phyloP scores from a whole-genome alignment of 2,329 filamentous ascomycete genomes.

The Diaporthe longicolla region DNA sequence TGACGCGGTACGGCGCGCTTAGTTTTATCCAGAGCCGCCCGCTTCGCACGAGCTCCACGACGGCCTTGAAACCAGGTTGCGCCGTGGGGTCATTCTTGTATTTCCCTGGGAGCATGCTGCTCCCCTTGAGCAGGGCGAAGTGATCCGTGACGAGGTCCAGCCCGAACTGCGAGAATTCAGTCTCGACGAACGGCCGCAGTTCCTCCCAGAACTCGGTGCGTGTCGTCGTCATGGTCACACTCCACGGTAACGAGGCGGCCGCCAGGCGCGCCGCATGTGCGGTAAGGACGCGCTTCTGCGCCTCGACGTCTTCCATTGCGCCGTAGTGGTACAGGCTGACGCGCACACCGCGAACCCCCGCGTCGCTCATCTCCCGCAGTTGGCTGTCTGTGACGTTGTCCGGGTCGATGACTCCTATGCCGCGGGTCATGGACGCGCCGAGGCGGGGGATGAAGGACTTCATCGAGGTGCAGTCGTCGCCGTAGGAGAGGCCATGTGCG shows the following conservation, averaged over 20 bases:
- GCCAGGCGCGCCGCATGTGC: slow-evolving; percentile 49
- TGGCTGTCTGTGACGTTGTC: slow-evolving; percentile 45
- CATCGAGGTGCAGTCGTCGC: slow-evolving; percentile 53
- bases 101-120: slow-evolving; percentile 50
- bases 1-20: slow-evolving; percentile 55
- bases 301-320: slow-evolving; percentile 54
- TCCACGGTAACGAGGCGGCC: slow-evolving; percentile 47
- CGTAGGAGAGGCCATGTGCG: slow-evolving; percentile 55
- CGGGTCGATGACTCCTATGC: slow-evolving; percentile 51
- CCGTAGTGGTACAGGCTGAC: slow-evolving; percentile 54
- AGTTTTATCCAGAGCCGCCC: slow-evolving; percentile 55
- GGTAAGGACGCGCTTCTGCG: slow-evolving; percentile 51
- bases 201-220: slow-evolving; percentile 51
- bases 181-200: slow-evolving; percentile 46
- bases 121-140: slow-evolving; percentile 53
- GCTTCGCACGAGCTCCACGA: slow-evolving; percentile 50
- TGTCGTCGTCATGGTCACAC: slow-evolving; percentile 51
- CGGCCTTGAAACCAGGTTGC: slow-evolving; percentile 50
- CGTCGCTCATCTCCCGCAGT: slow-evolving; percentile 46
- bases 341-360: slow-evolving; percentile 52
- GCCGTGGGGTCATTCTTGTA: slow-evolving; percentile 45
- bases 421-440: slow-evolving; percentile 47
- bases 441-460: slow-evolving; percentile 51
- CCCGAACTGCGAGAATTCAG: slow-evolving; percentile 44
- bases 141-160: slow-evolving; percentile 55